These are phyloP conservation scores for Dalbergia oliveri DNA, from an alignment of 306 rosid species.

Conservation along the genomic window DNA sequence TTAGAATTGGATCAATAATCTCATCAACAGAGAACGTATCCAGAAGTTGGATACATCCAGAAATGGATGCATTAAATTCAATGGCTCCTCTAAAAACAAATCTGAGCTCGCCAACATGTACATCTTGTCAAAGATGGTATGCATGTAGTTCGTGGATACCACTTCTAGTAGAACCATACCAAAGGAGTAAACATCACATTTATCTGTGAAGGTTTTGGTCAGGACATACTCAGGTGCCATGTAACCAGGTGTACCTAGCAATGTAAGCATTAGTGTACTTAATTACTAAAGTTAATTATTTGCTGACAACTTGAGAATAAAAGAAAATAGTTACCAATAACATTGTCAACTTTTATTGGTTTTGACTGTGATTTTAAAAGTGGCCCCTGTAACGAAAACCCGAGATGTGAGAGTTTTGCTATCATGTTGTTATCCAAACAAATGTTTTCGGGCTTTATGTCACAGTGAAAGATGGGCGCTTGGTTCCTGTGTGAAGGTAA, in stretches of 20 bases:
- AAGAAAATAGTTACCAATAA: not conserved
- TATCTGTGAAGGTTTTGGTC: not conserved
- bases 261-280: not conserved
- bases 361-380: not conserved
- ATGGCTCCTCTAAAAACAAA: not conserved
- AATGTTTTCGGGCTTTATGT: not conserved
- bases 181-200: not conserved
- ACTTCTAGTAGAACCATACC: not conserved
- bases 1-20: constrained; percentile 43
- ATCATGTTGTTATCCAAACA: not conserved
- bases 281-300: not conserved
- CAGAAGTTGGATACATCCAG: not conserved
- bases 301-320: too few relatives aligned
- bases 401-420: not conserved
- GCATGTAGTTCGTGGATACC: not conserved
- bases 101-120: not conserved
- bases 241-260: not conserved
- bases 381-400: not conserved
- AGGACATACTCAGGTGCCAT: not conserved
- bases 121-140: not conserved
- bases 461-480: not conserved
- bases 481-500: constrained; percentile 10
- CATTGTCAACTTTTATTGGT: not conserved
- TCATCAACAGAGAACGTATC: not conserved
- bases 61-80: not conserved